phyloP scores from a whole-genome alignment of 139 green algal species.

The Chlorella vulgaris region DNA sequence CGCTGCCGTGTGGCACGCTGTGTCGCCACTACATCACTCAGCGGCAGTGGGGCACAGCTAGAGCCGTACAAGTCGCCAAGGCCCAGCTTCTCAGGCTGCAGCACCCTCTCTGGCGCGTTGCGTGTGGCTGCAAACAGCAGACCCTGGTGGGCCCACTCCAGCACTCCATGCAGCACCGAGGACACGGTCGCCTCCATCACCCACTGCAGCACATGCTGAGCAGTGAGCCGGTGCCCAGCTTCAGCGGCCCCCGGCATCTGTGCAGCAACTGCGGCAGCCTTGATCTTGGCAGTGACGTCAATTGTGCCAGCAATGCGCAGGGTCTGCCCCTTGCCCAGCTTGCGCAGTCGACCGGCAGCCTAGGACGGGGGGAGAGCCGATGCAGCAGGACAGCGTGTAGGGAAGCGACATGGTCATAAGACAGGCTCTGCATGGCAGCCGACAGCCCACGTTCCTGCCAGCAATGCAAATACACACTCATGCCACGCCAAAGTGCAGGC shows the following conservation, averaged over 20 bases:
- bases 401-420: too few species aligned
- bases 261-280: background rate
- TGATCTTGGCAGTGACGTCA: conserved; percentile 41
- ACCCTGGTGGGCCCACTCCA: conserved; percentile 47
- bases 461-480: too few species aligned
- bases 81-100: conserved; percentile 51
- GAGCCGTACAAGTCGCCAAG: conserved; percentile 28
- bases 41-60: background rate
- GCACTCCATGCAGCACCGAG: conserved; percentile 39
- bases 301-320: conserved; percentile 29
- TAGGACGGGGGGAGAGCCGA: background rate
- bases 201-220: conserved; percentile 53
- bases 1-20: background rate
- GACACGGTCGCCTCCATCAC: conserved; percentile 59
- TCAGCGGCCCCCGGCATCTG: background rate
- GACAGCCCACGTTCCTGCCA: too few species aligned
- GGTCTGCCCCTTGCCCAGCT: conserved; percentile 44
- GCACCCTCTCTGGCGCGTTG: conserved; percentile 16
- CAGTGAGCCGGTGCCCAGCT: background rate
- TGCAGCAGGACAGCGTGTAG: background rate
- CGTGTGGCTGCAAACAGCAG: conserved; percentile 46
- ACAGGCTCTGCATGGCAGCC: too few species aligned
- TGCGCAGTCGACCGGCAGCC: conserved; percentile 8
- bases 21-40: conserved; percentile 12
- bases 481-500: background rate